Conservation (phyloP, 2,329 filamentous ascomycete species). For the Xylariaceae sp. region DNA sequence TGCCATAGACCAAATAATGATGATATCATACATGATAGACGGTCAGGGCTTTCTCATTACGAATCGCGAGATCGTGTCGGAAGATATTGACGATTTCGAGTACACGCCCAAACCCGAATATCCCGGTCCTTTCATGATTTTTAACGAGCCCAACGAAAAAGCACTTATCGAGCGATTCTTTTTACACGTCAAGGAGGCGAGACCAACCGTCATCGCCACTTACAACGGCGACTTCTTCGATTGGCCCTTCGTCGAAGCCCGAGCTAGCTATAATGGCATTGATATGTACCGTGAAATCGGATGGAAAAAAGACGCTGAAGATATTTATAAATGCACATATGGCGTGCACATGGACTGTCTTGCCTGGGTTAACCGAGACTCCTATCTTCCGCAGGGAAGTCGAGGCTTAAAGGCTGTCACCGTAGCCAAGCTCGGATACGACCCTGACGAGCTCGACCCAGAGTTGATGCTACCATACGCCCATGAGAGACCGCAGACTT, state of each 20-base stretch:
- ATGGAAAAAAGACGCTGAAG: constrained; percentile 90
- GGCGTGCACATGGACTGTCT: constrained; percentile 99
- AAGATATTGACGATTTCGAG: constrained; percentile 96
- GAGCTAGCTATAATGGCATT: constrained; percentile 89
- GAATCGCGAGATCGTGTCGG: constrained; percentile 93
- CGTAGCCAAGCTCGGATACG: constrained; percentile 94
- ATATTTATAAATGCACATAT: constrained; percentile 93
- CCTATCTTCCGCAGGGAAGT: constrained; percentile 94
- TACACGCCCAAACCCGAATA: constrained; percentile 98
- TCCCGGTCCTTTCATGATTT: constrained; percentile 90
- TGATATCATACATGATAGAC: constrained; percentile 99
- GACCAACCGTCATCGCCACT: constrained; percentile 96
- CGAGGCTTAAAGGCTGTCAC: constrained; percentile 96
- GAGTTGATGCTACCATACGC: constrained; percentile 96
- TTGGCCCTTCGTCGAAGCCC: constrained; percentile 96
- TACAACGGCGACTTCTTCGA: constrained; percentile 99
- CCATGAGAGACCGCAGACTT: constrained; percentile 80
- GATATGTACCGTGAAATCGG: constrained; percentile 99
- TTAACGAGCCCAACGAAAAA: constrained; percentile 95
- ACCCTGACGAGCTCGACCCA: constrained; percentile 94
- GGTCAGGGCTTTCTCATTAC: constrained; percentile 97
- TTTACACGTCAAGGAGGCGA: constrained; percentile 86
- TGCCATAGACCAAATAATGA: constrained; percentile 95
- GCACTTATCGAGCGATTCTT: constrained; percentile 86
- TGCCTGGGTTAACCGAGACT: constrained; percentile 97